Evolutionary conservation across 2,329 filamentous ascomycete species (phyloP), one percentile per base, ranked within the genome.

Genomic region (Trichophyton simii): DNA sequence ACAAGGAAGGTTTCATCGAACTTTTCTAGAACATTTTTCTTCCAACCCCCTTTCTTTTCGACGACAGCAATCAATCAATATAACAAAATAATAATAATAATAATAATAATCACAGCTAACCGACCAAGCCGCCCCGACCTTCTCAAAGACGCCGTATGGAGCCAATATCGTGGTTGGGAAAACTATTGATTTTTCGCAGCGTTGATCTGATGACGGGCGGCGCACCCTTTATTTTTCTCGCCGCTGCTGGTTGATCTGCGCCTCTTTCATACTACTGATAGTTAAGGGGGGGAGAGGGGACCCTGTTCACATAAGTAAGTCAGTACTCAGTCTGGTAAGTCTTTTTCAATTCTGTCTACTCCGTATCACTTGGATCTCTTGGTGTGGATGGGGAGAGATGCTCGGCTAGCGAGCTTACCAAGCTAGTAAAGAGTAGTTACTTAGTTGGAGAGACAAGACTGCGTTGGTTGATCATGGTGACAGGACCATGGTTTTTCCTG

Each of bases 191-290:
- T 34, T 55, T 36, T 36, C n/a, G 50, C 50, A 55, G 50, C 18
- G 50, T n/a, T 55, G 50, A 55, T 55, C 50, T 38, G 50, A 20
- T 55, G 50, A 55, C 28, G 50, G 50, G 50, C 50, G n/a, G 50
- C 50, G 18, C 13, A 13, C 34, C 34, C 11, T 38, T 38, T 38
- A 11, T 38, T 38, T 38, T 13, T 38, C 11, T 38, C 34, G 34
- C 34, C 9, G 34, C n/a, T 9, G 50, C 50, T 55, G n/a, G 11
- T 55, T n/a, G 50, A 55, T 55, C 25, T 55, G 28, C 50, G 50
- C n/a, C 25, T n/a, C 7, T 55, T n/a, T 55, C 25, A 36, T 55
- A 55, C 50, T 55, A 36, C 50, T 15, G 9, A 11, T 28, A 31
- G 34, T 38, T 38, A 25, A 44, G 46, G 46, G 22, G 46, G 20